Evolutionary conservation across 768 basidiomycete species (phyloP).

Genomic region (Pisolithus sp.): DNA sequence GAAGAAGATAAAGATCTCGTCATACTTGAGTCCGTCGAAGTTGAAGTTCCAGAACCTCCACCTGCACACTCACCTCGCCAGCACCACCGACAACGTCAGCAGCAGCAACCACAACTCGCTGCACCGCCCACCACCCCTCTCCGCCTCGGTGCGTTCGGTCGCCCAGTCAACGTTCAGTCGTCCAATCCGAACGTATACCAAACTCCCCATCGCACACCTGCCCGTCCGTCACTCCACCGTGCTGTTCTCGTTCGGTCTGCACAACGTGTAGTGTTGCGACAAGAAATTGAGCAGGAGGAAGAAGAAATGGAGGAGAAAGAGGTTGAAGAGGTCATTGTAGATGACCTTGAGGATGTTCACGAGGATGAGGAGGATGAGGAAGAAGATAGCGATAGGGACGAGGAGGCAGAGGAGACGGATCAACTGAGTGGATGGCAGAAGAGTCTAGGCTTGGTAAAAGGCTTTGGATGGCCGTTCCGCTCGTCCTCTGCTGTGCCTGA

Average conservation of each 20-base stretch:
- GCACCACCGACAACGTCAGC: no score
- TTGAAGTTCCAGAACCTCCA: constrained; percentile 10
- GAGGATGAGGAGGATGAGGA: constrained; percentile 16
- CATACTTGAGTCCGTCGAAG: constrained; percentile 63
- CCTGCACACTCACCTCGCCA: background rate
- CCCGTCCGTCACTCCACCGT: constrained; percentile 52
- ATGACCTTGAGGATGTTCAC: constrained; percentile 28
- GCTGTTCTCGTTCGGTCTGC: constrained; percentile 67
- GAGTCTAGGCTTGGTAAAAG: constrained; percentile 29
- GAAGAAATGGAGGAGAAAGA: constrained; percentile 44
- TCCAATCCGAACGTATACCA: constrained; percentile 3
- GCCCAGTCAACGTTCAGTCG: background rate
- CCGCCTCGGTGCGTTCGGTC: constrained; percentile 1
- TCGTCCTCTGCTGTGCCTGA: constrained; percentile 19
- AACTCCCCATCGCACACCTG: constrained; percentile 20
- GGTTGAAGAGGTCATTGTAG: constrained; percentile 40
- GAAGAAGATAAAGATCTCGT: constrained; percentile 67
- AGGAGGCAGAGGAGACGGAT: constrained; percentile 3
- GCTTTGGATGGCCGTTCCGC: constrained; percentile 25
- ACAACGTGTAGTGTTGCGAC: constrained; percentile 49
- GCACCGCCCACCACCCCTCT: constrained; percentile 8
- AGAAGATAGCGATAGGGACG: constrained; percentile 4
- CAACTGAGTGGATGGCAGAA: constrained; percentile 24
- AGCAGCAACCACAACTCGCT: no score
- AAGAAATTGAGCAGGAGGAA: constrained; percentile 46